These are phyloP conservation scores for Fusarium goolgardi DNA, from an alignment of 2,329 filamentous ascomycete species.

Conservation along the genomic window DNA sequence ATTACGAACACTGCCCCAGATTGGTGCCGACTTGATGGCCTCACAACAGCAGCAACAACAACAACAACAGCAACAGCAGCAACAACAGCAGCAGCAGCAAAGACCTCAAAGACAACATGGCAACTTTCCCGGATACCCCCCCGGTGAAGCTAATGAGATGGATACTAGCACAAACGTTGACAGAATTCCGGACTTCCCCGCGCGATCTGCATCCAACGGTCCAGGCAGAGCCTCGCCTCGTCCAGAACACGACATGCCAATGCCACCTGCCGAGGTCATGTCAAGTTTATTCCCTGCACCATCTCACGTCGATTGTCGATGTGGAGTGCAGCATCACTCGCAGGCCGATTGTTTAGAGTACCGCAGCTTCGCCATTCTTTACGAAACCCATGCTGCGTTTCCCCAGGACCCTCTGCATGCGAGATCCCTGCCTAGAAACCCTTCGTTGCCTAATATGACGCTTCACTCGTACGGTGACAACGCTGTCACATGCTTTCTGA, in stretches of 20 bases:
- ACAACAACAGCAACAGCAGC: neutral
- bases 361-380: constrained; percentile 43
- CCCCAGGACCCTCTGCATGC: constrained; percentile 35
- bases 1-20: constrained; percentile 25
- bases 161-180: neutral
- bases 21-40: constrained; percentile 25
- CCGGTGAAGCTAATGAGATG: constrained; percentile 22
- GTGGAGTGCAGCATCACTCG: constrained; percentile 43
- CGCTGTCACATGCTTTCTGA: constrained; percentile 38
- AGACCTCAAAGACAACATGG: constrained; percentile 10
- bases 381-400: constrained; percentile 43
- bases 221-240: constrained; percentile 3
- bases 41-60: constrained; percentile 24
- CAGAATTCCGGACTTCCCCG: constrained; percentile 20
- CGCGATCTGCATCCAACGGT: constrained; percentile 6
- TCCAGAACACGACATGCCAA: constrained; percentile 15
- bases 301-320: constrained; percentile 43
- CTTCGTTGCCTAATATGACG: constrained; percentile 40
- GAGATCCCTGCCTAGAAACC: constrained; percentile 41
- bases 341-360: constrained; percentile 43
- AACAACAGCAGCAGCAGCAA: constrained; percentile 3
- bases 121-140: constrained; percentile 9
- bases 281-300: constrained; percentile 26
- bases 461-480: constrained; percentile 43
- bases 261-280: constrained; percentile 21